Percentiles rank a stretch among this genome's conserved stretches.
Evolutionary conservation across 2,329 filamentous ascomycete species (phyloP).

Genomic region (Diaporthe citri): DNA sequence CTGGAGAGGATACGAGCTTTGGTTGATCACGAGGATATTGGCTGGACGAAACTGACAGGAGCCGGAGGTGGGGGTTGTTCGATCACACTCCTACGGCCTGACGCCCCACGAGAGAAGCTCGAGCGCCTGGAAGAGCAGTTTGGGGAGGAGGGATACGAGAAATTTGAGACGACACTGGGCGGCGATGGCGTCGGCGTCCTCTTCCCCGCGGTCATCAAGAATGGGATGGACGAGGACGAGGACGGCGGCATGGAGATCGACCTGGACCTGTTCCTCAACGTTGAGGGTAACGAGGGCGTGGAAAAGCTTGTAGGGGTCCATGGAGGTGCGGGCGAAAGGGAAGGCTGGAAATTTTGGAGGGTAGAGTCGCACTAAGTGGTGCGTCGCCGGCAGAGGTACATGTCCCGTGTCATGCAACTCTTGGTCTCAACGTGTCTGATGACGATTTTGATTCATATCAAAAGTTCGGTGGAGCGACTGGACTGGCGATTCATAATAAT

Average conservation of each 20-base stretch:
- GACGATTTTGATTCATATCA: slow-evolving; percentile 14
- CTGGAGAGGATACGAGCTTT: slow-evolving; percentile 92
- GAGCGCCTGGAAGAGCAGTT: slow-evolving; percentile 74
- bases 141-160: slow-evolving; percentile 79
- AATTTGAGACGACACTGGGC: slow-evolving; percentile 90
- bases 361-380: slow-evolving; percentile 60
- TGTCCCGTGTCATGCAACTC: neutral
- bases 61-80: slow-evolving; percentile 96
- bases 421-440: neutral
- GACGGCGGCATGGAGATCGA: slow-evolving; percentile 94
- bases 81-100: slow-evolving; percentile 87
- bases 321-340: slow-evolving; percentile 74
- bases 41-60: slow-evolving; percentile 97
- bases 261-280: slow-evolving; percentile 84
- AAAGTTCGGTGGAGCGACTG: neutral
- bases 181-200: slow-evolving; percentile 95
- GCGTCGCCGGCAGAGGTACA: slow-evolving; percentile 8
- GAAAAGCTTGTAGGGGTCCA: slow-evolving; percentile 88
- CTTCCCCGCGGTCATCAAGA: slow-evolving; percentile 91
- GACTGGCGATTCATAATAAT: neutral
- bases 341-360: slow-evolving; percentile 91
- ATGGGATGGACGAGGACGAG: slow-evolving; percentile 81
- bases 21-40: slow-evolving; percentile 88
- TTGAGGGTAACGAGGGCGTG: slow-evolving; percentile 85
- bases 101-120: slow-evolving; percentile 68